Conservation (phyloP, 441 rosid species). For the Oxalis stricta region DNA sequence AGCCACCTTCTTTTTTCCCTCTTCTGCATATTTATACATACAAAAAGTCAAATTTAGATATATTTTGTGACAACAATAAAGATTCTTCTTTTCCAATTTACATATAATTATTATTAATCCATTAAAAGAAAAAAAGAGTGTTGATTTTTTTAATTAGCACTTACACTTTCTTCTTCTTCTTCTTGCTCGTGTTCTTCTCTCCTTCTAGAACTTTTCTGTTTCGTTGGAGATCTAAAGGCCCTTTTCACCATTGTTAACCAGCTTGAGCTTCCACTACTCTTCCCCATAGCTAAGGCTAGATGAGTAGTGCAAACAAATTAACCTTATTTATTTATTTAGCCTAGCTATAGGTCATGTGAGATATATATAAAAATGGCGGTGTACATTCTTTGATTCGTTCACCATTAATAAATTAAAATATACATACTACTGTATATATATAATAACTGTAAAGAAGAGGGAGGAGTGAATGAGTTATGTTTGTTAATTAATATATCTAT, state of each 20-base stretch:
- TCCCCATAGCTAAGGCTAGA: conserved; percentile 10
- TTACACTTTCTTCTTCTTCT: conserved; percentile 17
- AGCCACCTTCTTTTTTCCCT: conserved; percentile 19
- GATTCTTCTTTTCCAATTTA: no score
- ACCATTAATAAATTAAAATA: no score
- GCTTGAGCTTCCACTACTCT: conserved; percentile 10
- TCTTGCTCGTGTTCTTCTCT: conserved; percentile 20
- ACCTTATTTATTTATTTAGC: not conserved
- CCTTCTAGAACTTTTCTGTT: conserved; percentile 16
- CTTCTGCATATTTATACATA: conserved; percentile 11
- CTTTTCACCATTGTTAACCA: conserved; percentile 19
- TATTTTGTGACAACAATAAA: not conserved
- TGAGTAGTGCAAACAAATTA: not conserved
- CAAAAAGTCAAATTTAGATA: not conserved
- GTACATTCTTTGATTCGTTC: conserved; percentile 5
- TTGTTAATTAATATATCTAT: conserved; percentile 8
- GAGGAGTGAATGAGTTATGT: conserved; percentile 3
- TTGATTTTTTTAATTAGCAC: conserved; percentile 3
- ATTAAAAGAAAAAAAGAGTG: not conserved
- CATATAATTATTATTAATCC: not conserved
- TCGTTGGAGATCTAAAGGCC: conserved; percentile 17
- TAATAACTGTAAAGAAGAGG: conserved; percentile 1
- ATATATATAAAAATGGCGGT: not conserved
- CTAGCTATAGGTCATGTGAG: not conserved
- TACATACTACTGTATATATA: no score